These are phyloP conservation scores for Lasiodiplodia citricola DNA, from an alignment of 2,329 filamentous ascomycete species.

Conservation along the genomic window DNA sequence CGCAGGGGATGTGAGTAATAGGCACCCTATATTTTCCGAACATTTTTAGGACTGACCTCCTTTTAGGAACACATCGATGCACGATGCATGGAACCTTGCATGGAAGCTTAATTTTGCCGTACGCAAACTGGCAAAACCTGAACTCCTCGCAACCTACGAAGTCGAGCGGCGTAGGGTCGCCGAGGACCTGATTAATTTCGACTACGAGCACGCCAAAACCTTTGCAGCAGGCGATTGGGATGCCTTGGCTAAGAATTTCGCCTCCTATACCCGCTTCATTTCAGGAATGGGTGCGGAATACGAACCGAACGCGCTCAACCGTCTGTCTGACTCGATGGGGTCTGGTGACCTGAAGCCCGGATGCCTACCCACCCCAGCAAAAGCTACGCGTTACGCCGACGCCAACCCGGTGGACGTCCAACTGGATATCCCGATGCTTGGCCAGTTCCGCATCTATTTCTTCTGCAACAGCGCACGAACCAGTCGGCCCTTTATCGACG, in stretches of 20 bases:
- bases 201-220: constrained; percentile 56
- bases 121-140: constrained; percentile 44
- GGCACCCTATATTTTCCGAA: neutral
- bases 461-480: constrained; percentile 65
- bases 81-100: constrained; percentile 51
- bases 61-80: constrained; percentile 49
- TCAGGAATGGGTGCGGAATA: constrained; percentile 75
- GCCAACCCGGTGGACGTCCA: constrained; percentile 79
- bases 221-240: constrained; percentile 66
- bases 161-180: constrained; percentile 50
- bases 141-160: constrained; percentile 47
- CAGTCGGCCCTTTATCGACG: constrained; percentile 63
- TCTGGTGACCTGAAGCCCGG: constrained; percentile 43
- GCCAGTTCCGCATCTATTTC: constrained; percentile 78
- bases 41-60: neutral
- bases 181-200: constrained; percentile 50
- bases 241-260: constrained; percentile 70
- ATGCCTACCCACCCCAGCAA: constrained; percentile 66
- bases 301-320: constrained; percentile 66
- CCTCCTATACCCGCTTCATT: constrained; percentile 73
- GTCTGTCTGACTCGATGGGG: constrained; percentile 56
- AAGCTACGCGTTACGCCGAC: constrained; percentile 75
- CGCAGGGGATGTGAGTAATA: constrained; percentile 49
- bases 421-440: constrained; percentile 76
- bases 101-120: constrained; percentile 52